These are phyloP conservation scores for Euryodendron excelsum DNA, from an alignment of 148 eudicot species.

Conservation along the genomic window DNA sequence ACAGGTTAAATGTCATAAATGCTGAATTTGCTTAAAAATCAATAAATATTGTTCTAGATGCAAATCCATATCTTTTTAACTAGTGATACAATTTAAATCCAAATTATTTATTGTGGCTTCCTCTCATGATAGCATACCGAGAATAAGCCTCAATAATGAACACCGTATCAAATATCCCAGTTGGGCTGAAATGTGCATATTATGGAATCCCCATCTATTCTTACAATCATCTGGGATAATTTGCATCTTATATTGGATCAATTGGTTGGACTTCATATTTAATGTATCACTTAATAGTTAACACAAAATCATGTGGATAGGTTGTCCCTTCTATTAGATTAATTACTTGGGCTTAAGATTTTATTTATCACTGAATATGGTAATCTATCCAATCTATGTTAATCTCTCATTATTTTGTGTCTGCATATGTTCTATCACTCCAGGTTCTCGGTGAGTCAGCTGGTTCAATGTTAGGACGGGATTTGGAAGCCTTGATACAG, in stretches of 20 bases:
- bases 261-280: not conserved
- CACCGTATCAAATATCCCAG: not conserved
- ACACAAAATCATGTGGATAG: too few relatives aligned
- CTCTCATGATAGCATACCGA: not conserved
- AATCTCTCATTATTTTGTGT: not conserved
- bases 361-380: not conserved
- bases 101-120: not conserved
- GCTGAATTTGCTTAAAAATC: not conserved
- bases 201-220: not conserved
- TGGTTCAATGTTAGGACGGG: conserved; percentile 95
- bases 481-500: conserved; percentile 73
- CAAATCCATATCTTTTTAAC: not conserved
- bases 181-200: not conserved
- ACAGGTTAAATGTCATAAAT: not conserved
- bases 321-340: too few relatives aligned
- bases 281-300: not conserved
- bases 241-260: not conserved
- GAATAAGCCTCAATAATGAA: not conserved
- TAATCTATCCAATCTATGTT: not conserved
- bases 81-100: not conserved
- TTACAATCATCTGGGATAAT: not conserved
- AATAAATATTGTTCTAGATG: not conserved
- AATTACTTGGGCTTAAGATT: not conserved
- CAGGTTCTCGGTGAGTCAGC: conserved; percentile 93
- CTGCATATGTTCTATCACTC: not conserved